These are phyloP conservation scores for Pichia phayaonensis DNA, from an alignment of 805 yeast genomes.

Conservation along the genomic window DNA sequence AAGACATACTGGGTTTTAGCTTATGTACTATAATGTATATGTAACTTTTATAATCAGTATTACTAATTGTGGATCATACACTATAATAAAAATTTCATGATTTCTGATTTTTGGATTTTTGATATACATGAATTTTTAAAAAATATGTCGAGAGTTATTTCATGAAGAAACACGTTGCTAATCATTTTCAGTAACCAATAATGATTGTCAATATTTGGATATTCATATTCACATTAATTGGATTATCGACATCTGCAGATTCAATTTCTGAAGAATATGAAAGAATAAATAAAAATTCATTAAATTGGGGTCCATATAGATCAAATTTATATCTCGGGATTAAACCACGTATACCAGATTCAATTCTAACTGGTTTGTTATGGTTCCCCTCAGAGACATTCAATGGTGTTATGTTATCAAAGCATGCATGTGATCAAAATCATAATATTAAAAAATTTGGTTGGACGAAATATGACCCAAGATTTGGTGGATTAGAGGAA, in stretches of 20 bases:
- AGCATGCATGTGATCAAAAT: constrained; percentile 70
- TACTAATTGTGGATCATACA: background rate
- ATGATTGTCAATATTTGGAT: background rate
- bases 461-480: constrained; percentile 84
- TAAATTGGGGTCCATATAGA: constrained; percentile 91
- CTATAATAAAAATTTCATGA: too few species aligned
- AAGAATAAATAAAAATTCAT: constrained; percentile 38
- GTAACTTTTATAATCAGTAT: background rate
- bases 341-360: constrained; percentile 71
- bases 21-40: background rate
- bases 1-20: constrained; percentile 1
- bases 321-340: constrained; percentile 82
- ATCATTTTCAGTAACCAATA: background rate
- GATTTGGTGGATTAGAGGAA: constrained; percentile 76
- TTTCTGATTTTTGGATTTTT: background rate
- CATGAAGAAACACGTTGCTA: background rate
- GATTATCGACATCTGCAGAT: background rate
- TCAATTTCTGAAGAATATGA: constrained; percentile 21
- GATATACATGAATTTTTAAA: background rate
- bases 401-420: constrained; percentile 44
- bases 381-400: constrained; percentile 71
- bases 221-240: too few species aligned
- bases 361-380: constrained; percentile 72
- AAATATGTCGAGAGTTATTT: background rate
- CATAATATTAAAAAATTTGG: constrained; percentile 70